Conservation (phyloP, 257 asterid species). For the Lycium barbarum region DNA sequence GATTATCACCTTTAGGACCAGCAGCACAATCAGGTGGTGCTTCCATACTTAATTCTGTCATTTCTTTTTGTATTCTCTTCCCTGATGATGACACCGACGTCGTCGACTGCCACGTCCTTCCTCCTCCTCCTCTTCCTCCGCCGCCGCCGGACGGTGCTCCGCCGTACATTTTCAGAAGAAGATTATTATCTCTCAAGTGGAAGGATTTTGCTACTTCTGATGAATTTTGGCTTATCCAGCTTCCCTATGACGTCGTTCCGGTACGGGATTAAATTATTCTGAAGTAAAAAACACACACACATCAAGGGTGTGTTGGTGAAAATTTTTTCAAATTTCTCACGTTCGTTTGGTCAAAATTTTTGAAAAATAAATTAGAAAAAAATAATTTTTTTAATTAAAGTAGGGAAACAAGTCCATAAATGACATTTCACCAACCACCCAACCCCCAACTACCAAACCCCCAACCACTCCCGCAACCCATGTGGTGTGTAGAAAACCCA, state of each 20-base stretch:
- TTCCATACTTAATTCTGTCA: slow-evolving; percentile 75
- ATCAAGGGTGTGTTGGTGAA: no score
- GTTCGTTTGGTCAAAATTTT: no score
- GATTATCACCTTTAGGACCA: slow-evolving; percentile 98
- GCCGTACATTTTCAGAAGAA: slow-evolving; percentile 16
- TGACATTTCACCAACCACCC: no score
- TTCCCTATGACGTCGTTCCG: neutral
- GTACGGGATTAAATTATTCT: no score
- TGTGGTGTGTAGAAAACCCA: no score
- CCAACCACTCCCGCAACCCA: no score
- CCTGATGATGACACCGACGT: slow-evolving; percentile 89
- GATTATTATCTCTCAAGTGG: neutral
- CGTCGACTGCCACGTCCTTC: slow-evolving; percentile 87
- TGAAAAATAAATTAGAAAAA: no score
- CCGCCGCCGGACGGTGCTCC: slow-evolving; percentile 25
- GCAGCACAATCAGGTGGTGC: slow-evolving; percentile 95
- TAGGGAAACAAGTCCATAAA: no score
- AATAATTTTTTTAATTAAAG: no score
- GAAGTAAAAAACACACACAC: neutral
- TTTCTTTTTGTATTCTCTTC: slow-evolving; percentile 86
- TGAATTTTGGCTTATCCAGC: neutral
- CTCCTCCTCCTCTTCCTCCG: slow-evolving; percentile 47
- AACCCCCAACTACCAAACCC: no score
- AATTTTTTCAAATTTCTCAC: no score
- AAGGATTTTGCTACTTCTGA: neutral